Conservation (phyloP, 2,329 filamentous ascomycete species). For the Arthrobotrys sphaeroides region DNA sequence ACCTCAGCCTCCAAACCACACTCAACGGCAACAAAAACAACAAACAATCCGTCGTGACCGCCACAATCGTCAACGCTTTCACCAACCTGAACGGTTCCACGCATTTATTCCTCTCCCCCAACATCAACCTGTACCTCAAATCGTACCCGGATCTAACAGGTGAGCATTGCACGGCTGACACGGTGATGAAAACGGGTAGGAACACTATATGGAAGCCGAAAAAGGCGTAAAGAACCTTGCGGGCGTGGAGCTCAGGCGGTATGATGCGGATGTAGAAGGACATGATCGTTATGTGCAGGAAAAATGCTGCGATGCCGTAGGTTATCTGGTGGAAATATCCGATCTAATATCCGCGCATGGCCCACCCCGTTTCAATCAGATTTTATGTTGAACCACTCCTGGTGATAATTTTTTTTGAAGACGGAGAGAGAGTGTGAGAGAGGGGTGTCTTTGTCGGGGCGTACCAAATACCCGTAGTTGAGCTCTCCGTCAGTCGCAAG, state of each 20-base stretch:
- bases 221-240: conserved; percentile 36
- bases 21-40: conserved; percentile 39
- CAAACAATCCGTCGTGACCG: conserved; percentile 28
- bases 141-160: conserved; percentile 26
- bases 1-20: conserved; percentile 33
- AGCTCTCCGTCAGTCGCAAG: conserved; percentile 11
- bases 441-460: background rate
- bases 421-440: too few species aligned
- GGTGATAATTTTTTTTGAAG: too few species aligned
- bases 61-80: conserved; percentile 11
- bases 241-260: conserved; percentile 19
- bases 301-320: conserved; percentile 42
- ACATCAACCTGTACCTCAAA: conserved; percentile 6
- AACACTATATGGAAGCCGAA: conserved; percentile 33
- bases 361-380: background rate
- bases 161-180: conserved; percentile 32
- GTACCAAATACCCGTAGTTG: conserved; percentile 15
- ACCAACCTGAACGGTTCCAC: conserved; percentile 25
- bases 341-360: conserved; percentile 16
- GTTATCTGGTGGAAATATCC: conserved; percentile 45
- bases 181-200: conserved; percentile 11
- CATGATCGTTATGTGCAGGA: conserved; percentile 38
- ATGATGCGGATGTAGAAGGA: conserved; percentile 45
- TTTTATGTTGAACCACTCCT: background rate
- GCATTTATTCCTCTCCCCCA: conserved; percentile 19